These are phyloP conservation scores for Liriodendron chinense DNA, from an alignment of 164 flowering plant species.

Conservation along the genomic window DNA sequence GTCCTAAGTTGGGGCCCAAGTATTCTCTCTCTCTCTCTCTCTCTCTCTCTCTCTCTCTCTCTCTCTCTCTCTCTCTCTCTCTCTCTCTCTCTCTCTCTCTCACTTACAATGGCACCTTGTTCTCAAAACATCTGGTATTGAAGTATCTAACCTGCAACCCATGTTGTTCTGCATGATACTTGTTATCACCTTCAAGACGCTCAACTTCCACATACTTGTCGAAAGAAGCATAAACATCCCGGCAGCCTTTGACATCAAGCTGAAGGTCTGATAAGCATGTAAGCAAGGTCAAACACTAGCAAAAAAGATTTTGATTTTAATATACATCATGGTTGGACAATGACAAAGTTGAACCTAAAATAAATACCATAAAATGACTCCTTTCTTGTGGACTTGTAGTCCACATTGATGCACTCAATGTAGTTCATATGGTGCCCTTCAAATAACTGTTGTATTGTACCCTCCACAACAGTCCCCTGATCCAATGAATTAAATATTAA, in stretches of 20 bases:
- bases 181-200: constrained; percentile 91
- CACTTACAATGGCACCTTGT: no score
- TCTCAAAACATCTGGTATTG: not conserved
- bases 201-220: constrained; percentile 96
- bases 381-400: constrained; percentile 91
- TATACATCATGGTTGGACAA: not conserved
- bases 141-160: constrained; percentile 70
- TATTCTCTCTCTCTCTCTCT: no score
- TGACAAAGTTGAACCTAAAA: not conserved
- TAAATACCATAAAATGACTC: constrained; percentile 89
- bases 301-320: not conserved
- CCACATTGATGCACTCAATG: constrained; percentile 93
- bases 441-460: constrained; percentile 86
- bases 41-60: no score
- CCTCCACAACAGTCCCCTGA: constrained; percentile 96
- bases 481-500: constrained; percentile 6
- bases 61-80: no score
- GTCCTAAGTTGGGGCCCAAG: no score
- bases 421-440: constrained; percentile 98
- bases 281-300: constrained; percentile 3
- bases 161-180: constrained; percentile 89
- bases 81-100: no score
- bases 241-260: constrained; percentile 95
- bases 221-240: constrained; percentile 94
- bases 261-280: constrained; percentile 64